Evolutionary conservation across 257 asterid species (phyloP), one percentile per base, ranked within the genome.

Genomic region (Capsicum chinense): DNA sequence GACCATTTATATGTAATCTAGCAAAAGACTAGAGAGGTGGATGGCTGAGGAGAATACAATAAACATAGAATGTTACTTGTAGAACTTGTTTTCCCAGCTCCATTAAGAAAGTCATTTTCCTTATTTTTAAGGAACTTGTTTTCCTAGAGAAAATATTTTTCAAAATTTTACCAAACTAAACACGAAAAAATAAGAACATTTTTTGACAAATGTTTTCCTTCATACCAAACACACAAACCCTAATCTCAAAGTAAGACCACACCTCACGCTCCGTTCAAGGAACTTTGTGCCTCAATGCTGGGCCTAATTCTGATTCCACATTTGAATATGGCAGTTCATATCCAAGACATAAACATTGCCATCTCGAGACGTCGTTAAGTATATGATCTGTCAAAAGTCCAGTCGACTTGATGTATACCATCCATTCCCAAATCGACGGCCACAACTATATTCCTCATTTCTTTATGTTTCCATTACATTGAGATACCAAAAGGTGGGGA

Each of bases 221-320:
- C 44, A 39, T 39, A 39, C 44, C 5, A 39, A 39, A 39, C 44
- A 39, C 44, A 39, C 44, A 39, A 5, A 0, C 44, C 44, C 52
- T 68, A 37, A 68, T 15, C 21, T 68, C 76, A 68, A 67, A 67
- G 74, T 67, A 67, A 68, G 76, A 37, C 6, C 52, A 68, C 76
- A 68, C 52, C 76, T 68, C 12, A 11, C 5, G 10, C 52, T 67
- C 47, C 37, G 76, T 4, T 37, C 76, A 67, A 21, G 50, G 21
- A 67, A 67, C 21, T 37, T 35, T 37, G 50, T 67, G 50, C 50
- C 21, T 37, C 76, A 67, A 67, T 67, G 76, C 76, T 15, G 52
- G 52, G 21, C 52, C 21, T 35, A 14, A 37, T 14, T 67, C 52
- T 67, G 76, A 35, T 37, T 67, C 21, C 50, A 15, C 37, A 67